Evolutionary conservation across 176 grass and related monocot species (phyloP).

Genomic region (Ensete glaucum): DNA sequence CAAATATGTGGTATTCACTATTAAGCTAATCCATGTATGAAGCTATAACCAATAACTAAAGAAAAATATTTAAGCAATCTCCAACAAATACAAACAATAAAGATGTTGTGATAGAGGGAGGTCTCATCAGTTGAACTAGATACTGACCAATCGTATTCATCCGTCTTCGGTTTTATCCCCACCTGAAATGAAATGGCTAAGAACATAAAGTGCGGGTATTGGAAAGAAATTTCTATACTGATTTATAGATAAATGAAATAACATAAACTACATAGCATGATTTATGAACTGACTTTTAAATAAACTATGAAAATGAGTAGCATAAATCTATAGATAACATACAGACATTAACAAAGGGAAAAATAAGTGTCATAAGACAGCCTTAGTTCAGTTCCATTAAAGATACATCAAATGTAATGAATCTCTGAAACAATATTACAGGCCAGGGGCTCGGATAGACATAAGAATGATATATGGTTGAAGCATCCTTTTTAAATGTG

Average conservation of each 20-base stretch:
- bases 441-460: not conserved
- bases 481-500: not conserved
- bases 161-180: not conserved
- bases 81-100: not conserved
- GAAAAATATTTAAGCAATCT: too few species aligned
- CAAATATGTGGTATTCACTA: not conserved
- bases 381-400: not conserved
- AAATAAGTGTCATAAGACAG: too few species aligned
- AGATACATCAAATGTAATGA: not conserved
- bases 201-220: not conserved
- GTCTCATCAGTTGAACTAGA: not conserved
- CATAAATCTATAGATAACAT: too few species aligned
- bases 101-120: not conserved
- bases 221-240: too few species aligned
- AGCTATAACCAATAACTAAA: too few species aligned
- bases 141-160: not conserved
- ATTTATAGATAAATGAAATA: not conserved
- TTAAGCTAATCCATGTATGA: not conserved
- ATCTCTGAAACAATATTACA: not conserved
- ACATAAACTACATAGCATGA: not conserved
- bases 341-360: too few species aligned
- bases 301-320: too few species aligned
- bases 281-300: not conserved
- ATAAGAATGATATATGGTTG: not conserved
- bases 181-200: not conserved